These are phyloP conservation scores for Acanthamoeba sp. DNA, from an alignment of 208 protist species.

Conservation along the genomic window DNA sequence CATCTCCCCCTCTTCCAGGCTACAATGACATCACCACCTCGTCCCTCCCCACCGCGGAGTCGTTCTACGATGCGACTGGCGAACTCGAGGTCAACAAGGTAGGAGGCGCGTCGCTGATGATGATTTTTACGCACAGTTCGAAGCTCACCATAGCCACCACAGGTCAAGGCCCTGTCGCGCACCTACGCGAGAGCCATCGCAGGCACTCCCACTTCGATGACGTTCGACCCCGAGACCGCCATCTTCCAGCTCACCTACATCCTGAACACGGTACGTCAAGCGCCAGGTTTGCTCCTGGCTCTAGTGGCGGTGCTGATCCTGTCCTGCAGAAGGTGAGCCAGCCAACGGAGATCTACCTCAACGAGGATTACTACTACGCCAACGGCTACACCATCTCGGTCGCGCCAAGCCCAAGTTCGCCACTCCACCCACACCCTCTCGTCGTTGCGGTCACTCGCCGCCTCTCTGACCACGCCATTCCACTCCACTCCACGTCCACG, in stretches of 20 bases:
- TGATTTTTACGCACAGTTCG: not conserved
- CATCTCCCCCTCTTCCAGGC: constrained; percentile 1
- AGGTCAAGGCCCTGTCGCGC: constrained; percentile 77
- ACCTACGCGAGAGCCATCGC: constrained; percentile 82
- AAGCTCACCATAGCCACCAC: not conserved
- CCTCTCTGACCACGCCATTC: constrained; percentile 12
- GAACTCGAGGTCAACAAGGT: constrained; percentile 79
- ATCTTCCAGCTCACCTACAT: constrained; percentile 77
- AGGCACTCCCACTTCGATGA: constrained; percentile 69
- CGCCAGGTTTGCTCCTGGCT: too few species aligned
- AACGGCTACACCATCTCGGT: constrained; percentile 78
- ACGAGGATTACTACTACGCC: constrained; percentile 82
- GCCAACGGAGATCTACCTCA: constrained; percentile 86
- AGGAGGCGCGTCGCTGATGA: not conserved
- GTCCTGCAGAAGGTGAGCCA: constrained; percentile 66
- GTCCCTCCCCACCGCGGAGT: constrained; percentile 69
- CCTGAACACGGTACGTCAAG: constrained; percentile 61
- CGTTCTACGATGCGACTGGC: constrained; percentile 80
- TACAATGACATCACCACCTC: constrained; percentile 85
- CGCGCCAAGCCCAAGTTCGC: not conserved
- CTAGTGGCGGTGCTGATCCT: too few species aligned
- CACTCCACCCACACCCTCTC: not conserved
- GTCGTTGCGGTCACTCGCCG: not conserved
- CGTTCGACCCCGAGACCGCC: constrained; percentile 75
- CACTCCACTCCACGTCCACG: too few species aligned